Base-by-base conservation (phyloP, 2,329 filamentous ascomycete species). In the Penicillium sp. region DNA sequence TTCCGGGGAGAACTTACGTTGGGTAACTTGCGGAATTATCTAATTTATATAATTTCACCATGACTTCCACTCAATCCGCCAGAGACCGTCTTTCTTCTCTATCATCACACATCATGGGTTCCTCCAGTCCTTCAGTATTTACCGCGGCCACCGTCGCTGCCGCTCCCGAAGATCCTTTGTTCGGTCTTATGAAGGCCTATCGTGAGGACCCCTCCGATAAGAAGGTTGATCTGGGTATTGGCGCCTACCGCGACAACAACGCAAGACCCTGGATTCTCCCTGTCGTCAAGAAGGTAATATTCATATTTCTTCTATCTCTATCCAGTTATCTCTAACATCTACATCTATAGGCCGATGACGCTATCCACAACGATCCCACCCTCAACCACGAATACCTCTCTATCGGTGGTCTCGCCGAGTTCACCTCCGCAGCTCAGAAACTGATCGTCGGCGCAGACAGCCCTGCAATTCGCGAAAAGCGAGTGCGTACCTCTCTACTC, bases 321-420 rank as follows among this genome's bases (percentile, higher is more conserved):
- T 5, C 0, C 22, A 38, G 8, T 31, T 15, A 32, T n/a, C n/a
- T 42, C 49, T 39, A 17, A 53, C 47, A 48, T 40, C 45, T 26
- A 39, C 41, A 45, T 26, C 17, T 45, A 58, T 67, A 97, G 91
- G 93, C 93, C 61, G 90, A 97, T 69, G 85, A 93, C 58, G 82
- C 88, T 63, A 81, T 97, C 59, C 86, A 84, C 70, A 85, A 85
- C 67, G 89, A 96, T 72, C 89, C 91, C 66, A 80, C 87, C 53
- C 78, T 95, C 62, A 95, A 98, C 76, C 91, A 98, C 77, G 93
- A 98, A 79, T 98, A 98, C 73, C 88, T 94, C 53, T 91, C 93
- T 52, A 98, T 98, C 69, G 86, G 89, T 55, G 93, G 93, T 65
- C 79, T 97, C 52, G 74, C 84, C 49, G 79, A 84, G 56, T 94